These are phyloP conservation scores for Polymyxa betae DNA, from an alignment of 208 protist genomes.

Conservation along the genomic window DNA sequence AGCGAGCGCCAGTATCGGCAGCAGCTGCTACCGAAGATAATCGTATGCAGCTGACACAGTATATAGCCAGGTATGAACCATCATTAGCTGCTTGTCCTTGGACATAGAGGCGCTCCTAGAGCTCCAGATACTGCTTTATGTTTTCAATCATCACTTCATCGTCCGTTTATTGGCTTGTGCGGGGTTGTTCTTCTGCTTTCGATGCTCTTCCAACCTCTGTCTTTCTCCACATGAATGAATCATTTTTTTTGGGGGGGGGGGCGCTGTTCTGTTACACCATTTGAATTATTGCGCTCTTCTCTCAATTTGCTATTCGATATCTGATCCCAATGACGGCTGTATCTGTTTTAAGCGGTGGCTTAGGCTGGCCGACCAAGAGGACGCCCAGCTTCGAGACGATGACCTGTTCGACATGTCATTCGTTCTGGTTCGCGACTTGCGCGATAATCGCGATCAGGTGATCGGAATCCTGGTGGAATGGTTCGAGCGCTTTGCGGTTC, in stretches of 20 bases:
- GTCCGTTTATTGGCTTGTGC: no score
- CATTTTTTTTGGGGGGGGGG: no score
- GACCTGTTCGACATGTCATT: conserved; percentile 22
- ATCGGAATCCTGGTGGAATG: conserved; percentile 23
- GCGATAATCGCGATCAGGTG: not conserved
- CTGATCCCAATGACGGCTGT: not conserved
- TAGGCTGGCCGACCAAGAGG: not conserved
- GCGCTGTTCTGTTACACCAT: no score
- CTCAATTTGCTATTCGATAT: no score
- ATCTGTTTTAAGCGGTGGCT: not conserved
- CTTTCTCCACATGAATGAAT: no score
- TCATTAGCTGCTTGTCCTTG: not conserved
- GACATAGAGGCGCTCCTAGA: no score
- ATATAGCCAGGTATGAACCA: not conserved
- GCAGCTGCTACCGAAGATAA: not conserved
- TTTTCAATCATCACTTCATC: no score
- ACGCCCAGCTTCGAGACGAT: conserved; percentile 4
- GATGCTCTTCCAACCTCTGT: no score
- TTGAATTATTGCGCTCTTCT: no score
- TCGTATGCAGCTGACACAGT: conserved; percentile 3
- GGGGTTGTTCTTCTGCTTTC: no score
- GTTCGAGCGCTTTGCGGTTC: not conserved
- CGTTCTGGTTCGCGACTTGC: conserved; percentile 1
- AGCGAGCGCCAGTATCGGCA: not conserved
- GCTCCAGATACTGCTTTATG: no score